Evolutionary conservation across 306 rosid species (phyloP).

Genomic region (Betula pendula): DNA sequence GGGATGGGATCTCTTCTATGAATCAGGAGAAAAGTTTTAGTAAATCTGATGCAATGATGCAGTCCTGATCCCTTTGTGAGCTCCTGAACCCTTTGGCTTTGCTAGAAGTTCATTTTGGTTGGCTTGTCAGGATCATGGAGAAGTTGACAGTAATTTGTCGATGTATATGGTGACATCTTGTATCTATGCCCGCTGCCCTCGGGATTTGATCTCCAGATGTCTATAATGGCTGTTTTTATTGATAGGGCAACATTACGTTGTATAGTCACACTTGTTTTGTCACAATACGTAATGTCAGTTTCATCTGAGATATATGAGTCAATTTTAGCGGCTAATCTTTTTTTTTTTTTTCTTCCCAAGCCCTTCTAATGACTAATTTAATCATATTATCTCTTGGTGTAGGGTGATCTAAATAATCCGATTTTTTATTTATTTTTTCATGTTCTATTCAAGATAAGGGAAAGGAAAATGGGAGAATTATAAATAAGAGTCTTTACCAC

Average conservation of each 20-base stretch:
- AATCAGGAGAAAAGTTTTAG: conserved; percentile 33
- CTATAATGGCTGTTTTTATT: conserved; percentile 22
- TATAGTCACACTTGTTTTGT: conserved; percentile 52
- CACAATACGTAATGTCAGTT: conserved; percentile 37
- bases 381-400: neutral
- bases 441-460: no score
- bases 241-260: conserved; percentile 51
- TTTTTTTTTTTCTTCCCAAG: neutral
- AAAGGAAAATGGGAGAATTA: no score
- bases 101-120: conserved; percentile 21
- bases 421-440: no score
- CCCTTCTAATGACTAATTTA: neutral
- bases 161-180: conserved; percentile 57
- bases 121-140: conserved; percentile 36
- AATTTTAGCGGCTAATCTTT: no score
- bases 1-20: conserved; percentile 32
- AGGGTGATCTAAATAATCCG: neutral
- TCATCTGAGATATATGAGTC: conserved; percentile 27
- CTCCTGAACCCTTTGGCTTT: conserved; percentile 30
- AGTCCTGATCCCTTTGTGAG: conserved; percentile 35
- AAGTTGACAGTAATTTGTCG: conserved; percentile 41
- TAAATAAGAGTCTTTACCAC: no score
- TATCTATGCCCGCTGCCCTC: conserved; percentile 40
- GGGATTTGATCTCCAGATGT: conserved; percentile 29
- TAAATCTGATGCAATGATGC: conserved; percentile 29